A percentile compares a stretch with the other conserved stretches of the same genome.
Conservation (phyloP, 345 rosid species). For the Eucalyptus viminalis region DNA sequence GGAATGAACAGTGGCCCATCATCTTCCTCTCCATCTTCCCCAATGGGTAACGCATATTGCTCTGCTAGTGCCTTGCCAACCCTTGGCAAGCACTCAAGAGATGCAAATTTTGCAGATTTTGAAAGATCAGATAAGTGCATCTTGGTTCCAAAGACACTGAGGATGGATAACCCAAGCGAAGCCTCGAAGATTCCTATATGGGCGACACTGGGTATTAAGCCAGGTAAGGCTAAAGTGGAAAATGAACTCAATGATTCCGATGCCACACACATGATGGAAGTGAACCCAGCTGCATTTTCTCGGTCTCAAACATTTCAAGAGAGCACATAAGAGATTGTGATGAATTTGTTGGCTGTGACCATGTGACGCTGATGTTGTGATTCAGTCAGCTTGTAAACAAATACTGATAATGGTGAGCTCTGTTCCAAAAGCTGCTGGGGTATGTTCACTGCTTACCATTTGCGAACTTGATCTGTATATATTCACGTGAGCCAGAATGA, state of each 20-base stretch:
- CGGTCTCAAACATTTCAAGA: constrained; percentile 48
- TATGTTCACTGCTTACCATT: background rate
- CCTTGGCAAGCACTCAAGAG: constrained; percentile 68
- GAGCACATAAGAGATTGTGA: constrained; percentile 16
- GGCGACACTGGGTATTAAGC: constrained; percentile 1
- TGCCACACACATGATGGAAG: constrained; percentile 29
- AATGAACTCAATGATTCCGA: constrained; percentile 10
- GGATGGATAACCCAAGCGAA: constrained; percentile 30
- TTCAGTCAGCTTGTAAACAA: background rate
- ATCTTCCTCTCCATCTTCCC: constrained; percentile 32
- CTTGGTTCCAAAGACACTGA: constrained; percentile 39
- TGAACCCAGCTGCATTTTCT: constrained; percentile 63
- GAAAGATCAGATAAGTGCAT: constrained; percentile 23
- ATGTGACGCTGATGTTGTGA: background rate
- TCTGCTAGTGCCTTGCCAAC: constrained; percentile 35
- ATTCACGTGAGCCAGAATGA: background rate
- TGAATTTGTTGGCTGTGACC: background rate
- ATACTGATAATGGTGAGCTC: background rate
- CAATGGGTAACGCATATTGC: constrained; percentile 20
- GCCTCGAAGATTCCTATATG: constrained; percentile 36
- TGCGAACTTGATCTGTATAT: background rate
- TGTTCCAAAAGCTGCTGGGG: background rate
- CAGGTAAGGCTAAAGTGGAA: background rate
- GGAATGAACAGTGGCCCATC: constrained; percentile 7
- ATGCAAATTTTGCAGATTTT: constrained; percentile 17